phyloP scores from a whole-genome alignment of 129 eudicot genomes.

The Flaveria sonorensis region DNA sequence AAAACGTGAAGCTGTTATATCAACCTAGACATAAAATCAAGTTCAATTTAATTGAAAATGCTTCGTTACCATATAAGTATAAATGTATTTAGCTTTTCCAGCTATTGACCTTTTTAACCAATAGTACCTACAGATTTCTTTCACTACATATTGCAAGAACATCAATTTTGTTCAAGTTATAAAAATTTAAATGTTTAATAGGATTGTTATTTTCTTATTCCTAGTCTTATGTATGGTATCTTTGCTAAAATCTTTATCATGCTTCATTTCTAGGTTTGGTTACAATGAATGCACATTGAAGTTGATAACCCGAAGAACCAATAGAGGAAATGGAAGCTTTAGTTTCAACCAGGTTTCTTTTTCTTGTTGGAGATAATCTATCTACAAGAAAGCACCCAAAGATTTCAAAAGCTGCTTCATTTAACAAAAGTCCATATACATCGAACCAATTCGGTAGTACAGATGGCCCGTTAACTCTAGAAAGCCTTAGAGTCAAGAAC shows the following conservation, averaged over 20 bases:
- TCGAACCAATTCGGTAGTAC: constrained; percentile 33
- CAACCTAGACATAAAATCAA: no score
- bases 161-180: constrained; percentile 36
- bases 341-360: constrained; percentile 38
- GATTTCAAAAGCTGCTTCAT: constrained; percentile 43
- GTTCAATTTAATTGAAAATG: no score
- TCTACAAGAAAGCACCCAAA: constrained; percentile 40
- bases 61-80: no score
- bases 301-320: constrained; percentile 1
- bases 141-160: neutral
- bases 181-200: neutral
- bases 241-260: no score
- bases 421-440: constrained; percentile 37
- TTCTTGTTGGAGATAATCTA: constrained; percentile 63
- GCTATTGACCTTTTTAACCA: no score
- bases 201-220: no score
- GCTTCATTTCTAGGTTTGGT: no score
- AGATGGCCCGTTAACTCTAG: constrained; percentile 57
- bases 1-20: neutral
- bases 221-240: no score
- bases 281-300: constrained; percentile 28
- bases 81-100: no score
- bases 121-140: neutral
- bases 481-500: constrained; percentile 56
- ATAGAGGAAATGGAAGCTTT: no score